Percentiles rank a stretch among this genome's conserved stretches.
Evolutionary conservation across 2,329 filamentous ascomycete species (phyloP).

Genomic region (Purpureocillium takamizusanense): DNA sequence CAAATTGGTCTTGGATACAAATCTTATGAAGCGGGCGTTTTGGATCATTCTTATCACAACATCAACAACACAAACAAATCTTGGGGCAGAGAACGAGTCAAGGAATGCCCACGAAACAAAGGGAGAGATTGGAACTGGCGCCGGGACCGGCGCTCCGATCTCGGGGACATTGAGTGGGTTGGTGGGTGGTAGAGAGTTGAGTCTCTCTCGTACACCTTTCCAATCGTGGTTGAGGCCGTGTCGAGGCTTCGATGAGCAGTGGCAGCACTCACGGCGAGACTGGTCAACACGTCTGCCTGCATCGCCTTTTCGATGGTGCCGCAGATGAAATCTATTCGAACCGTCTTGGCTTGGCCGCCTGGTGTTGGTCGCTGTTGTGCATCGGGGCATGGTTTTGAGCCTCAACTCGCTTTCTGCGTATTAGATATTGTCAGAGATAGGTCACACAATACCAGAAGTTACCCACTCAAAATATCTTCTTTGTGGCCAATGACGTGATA

Average conservation of each 20-base stretch:
- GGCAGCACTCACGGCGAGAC: background rate
- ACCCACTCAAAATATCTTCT: conserved; percentile 41
- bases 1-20: conserved; percentile 37
- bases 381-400: conserved; percentile 22
- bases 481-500: background rate
- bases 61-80: conserved; percentile 14
- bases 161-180: conserved; percentile 87
- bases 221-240: conserved; percentile 52
- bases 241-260: no score
- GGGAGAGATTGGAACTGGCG: conserved; percentile 54
- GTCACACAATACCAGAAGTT: conserved; percentile 54
- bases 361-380: conserved; percentile 6
- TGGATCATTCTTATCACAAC: conserved; percentile 30
- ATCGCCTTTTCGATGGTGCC: background rate
- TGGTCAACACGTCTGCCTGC: background rate
- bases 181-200: conserved; percentile 70
- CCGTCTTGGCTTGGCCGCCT: background rate
- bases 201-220: conserved; percentile 26
- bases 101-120: conserved; percentile 48
- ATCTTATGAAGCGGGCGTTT: conserved; percentile 38
- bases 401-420: conserved; percentile 59
- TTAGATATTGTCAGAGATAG: conserved; percentile 37
- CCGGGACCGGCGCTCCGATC: conserved; percentile 54
- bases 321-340: conserved; percentile 3
- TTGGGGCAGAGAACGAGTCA: conserved; percentile 35